A percentile compares a stretch with the other conserved stretches of the same genome.
phyloP scores from a whole-genome alignment of 1,284 basidiomycete species.

The Heterobasidion parviporum region DNA sequence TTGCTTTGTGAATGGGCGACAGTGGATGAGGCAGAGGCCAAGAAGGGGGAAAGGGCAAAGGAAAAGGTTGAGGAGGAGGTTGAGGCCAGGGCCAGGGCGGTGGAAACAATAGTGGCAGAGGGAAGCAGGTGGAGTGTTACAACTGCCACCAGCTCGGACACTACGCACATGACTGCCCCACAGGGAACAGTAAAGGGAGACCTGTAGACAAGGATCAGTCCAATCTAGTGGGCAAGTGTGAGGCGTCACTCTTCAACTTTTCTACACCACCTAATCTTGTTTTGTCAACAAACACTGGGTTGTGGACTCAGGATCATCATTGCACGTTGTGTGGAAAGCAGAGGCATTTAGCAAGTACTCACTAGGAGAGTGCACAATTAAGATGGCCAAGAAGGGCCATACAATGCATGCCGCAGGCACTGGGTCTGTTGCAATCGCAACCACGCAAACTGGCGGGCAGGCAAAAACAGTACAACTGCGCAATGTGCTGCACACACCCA shows the following conservation, averaged over 20 bases:
- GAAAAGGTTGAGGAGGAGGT: neutral
- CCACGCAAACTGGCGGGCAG: neutral
- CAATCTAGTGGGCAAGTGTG: neutral
- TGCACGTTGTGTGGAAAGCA: neutral
- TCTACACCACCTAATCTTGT: neutral
- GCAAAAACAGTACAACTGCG: neutral
- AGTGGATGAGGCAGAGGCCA: neutral
- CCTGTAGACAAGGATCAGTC: neutral
- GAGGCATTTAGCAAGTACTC: neutral
- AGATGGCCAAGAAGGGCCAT: neutral
- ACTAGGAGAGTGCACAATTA: neutral
- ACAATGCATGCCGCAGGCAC: neutral
- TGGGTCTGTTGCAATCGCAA: neutral
- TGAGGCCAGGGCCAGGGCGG: neutral
- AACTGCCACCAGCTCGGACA: neutral
- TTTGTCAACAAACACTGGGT: neutral
- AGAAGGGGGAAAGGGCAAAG: neutral
- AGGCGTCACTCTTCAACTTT: neutral
- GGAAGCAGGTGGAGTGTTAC: neutral
- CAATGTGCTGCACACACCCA: neutral
- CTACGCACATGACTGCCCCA: neutral
- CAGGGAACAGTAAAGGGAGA: neutral
- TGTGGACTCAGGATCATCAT: neutral
- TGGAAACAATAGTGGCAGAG: neutral
- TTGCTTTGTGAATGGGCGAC: neutral